Evolutionary conservation across 2,329 filamentous ascomycete species (phyloP).

Genomic region (Cucurbitaria berberidis): DNA sequence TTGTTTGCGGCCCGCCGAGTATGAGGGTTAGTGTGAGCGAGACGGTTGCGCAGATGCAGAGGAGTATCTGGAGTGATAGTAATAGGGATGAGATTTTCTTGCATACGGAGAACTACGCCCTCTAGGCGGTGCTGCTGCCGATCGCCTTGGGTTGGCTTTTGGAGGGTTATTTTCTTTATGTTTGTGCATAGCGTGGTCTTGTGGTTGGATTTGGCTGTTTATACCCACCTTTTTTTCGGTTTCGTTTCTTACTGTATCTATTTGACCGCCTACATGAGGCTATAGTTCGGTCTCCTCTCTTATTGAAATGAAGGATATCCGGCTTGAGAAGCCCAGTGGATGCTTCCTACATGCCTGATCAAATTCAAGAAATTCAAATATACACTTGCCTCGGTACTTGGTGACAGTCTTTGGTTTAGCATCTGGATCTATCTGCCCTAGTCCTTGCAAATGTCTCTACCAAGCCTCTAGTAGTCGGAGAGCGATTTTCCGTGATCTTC

Average conservation of each 20-base stretch:
- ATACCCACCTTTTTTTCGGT: slow-evolving; percentile 23
- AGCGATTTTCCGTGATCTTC: neutral
- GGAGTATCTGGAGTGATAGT: slow-evolving; percentile 79
- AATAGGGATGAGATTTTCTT: slow-evolving; percentile 88
- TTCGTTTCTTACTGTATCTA: slow-evolving; percentile 16
- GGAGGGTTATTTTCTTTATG: slow-evolving; percentile 9
- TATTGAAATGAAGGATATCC: slow-evolving; percentile 14
- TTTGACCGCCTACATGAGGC: slow-evolving; percentile 3
- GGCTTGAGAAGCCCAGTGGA: slow-evolving; percentile 8
- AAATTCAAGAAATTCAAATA: neutral
- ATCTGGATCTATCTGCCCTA: no score
- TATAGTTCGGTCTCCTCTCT: slow-evolving; percentile 3
- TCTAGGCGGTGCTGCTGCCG: slow-evolving; percentile 57
- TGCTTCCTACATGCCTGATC: neutral
- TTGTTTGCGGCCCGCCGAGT: slow-evolving; percentile 86
- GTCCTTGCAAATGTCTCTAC: neutral
- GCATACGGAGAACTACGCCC: slow-evolving; percentile 93
- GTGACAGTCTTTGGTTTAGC: no score
- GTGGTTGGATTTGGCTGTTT: slow-evolving; percentile 20
- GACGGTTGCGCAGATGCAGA: slow-evolving; percentile 82
- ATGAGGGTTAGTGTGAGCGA: slow-evolving; percentile 91
- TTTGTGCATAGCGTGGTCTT: slow-evolving; percentile 38
- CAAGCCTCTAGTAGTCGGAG: neutral
- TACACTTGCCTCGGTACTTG: no score
- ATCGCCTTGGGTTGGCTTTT: neutral